Conservation (phyloP, 116 monocot species). For the Phalaenopsis hybrid region DNA sequence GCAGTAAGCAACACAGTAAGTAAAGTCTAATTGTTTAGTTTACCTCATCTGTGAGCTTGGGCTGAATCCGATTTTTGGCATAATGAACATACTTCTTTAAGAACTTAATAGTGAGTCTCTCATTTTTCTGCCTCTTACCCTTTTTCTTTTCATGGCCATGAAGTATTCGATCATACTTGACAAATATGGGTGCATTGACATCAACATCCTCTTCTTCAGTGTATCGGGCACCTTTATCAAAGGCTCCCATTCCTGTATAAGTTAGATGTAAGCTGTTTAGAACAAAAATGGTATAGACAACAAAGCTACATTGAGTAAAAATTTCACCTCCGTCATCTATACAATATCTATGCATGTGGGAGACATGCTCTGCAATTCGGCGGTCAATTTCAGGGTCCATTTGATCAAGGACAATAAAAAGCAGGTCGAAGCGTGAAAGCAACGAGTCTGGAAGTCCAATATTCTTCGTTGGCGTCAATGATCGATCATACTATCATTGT, state of each 20-base stretch:
- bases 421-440: conserved; percentile 94
- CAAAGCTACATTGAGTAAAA: not conserved
- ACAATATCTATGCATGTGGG: conserved; percentile 96
- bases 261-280: not conserved
- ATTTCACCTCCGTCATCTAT: conserved; percentile 58
- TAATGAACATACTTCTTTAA: conserved; percentile 97
- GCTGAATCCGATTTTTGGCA: conserved; percentile 86
- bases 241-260: conserved; percentile 36
- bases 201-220: conserved; percentile 88
- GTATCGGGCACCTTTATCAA: conserved; percentile 63
- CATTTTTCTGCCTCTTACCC: conserved; percentile 59
- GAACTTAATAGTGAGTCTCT: conserved; percentile 81
- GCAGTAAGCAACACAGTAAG: not conserved
- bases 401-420: conserved; percentile 99
- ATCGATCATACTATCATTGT: conserved; percentile 80
- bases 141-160: conserved; percentile 87
- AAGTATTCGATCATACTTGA: conserved; percentile 87
- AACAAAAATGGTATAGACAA: conserved; percentile 1
- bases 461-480: conserved; percentile 93
- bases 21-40: not conserved
- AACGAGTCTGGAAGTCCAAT: conserved; percentile 98
- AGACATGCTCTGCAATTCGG: conserved; percentile 84
- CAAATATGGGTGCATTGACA: conserved; percentile 65
- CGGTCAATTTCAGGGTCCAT: conserved; percentile 97
- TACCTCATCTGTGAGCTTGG: conserved; percentile 94